Conservation (phyloP, 371 early-diverging fungal species). For the Chytridium lagenaria region DNA sequence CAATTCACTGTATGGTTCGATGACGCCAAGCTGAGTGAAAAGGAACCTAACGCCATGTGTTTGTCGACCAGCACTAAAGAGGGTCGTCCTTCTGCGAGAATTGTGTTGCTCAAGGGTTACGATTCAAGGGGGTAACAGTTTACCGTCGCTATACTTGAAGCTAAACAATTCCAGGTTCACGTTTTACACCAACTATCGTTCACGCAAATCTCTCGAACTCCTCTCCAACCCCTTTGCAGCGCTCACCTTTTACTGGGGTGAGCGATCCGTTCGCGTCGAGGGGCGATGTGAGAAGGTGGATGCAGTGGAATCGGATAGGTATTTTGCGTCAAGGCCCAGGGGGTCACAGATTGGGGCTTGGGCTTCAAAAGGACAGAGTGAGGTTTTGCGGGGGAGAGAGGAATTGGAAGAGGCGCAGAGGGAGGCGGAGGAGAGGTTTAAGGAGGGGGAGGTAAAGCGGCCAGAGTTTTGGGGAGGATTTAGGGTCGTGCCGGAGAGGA, state of each 20-base stretch:
- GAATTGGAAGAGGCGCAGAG: conserved; percentile 34
- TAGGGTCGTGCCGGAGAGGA: conserved; percentile 44
- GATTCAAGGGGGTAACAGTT: conserved; percentile 42
- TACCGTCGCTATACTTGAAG: too few relatives aligned
- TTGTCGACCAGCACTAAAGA: conserved; percentile 38
- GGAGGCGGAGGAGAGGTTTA: conserved; percentile 35
- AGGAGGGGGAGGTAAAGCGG: conserved; percentile 8
- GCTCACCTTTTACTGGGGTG: conserved; percentile 51
- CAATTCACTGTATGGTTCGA: conserved; percentile 53
- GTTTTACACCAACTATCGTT: conserved; percentile 60
- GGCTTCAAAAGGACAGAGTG: conserved; percentile 46
- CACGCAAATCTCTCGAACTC: conserved; percentile 53
- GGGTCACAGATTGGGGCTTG: conserved; percentile 55
- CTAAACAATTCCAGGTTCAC: conserved; percentile 36
- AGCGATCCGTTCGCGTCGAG: conserved; percentile 53
- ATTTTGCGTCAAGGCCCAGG: conserved; percentile 52
- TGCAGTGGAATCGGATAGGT: conserved; percentile 48
- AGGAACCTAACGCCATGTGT: conserved; percentile 57
- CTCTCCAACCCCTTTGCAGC: conserved; percentile 48
- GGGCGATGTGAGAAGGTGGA: conserved; percentile 40
- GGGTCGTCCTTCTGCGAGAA: conserved; percentile 47
- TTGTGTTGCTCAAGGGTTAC: conserved; percentile 58
- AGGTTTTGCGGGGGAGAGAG: conserved; percentile 36
- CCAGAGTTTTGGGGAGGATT: conserved; percentile 60
- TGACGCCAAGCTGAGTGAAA: conserved; percentile 33